These are phyloP conservation scores for Wickerhamiella azyma DNA, from an alignment of 805 yeast species.

Conservation along the genomic window DNA sequence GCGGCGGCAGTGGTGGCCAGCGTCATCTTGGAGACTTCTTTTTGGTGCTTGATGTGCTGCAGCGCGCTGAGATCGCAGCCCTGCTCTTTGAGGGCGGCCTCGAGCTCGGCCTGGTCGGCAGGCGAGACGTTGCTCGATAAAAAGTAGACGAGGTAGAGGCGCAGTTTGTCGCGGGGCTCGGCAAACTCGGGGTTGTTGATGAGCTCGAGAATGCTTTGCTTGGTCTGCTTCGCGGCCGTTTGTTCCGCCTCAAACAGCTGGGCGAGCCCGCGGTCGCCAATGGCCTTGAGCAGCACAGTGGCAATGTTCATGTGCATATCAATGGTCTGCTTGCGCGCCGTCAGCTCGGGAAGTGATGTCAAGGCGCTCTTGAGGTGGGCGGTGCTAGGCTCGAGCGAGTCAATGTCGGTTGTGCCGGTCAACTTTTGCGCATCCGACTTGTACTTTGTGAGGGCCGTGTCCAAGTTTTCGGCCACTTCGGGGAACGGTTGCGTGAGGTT, in stretches of 20 bases:
- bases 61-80: slow-evolving; percentile 52
- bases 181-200: slow-evolving; percentile 46
- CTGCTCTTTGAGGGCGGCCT: slow-evolving; percentile 42
- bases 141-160: slow-evolving; percentile 75
- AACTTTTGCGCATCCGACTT: slow-evolving; percentile 80
- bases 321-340: slow-evolving; percentile 72
- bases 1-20: slow-evolving; percentile 21
- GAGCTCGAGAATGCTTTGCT: slow-evolving; percentile 40
- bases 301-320: slow-evolving; percentile 97
- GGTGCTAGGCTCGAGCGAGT: slow-evolving; percentile 49
- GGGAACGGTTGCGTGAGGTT: slow-evolving; percentile 89
- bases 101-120: slow-evolving; percentile 47
- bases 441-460: slow-evolving; percentile 63
- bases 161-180: slow-evolving; percentile 53
- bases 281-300: slow-evolving; percentile 65
- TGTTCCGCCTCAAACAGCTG: slow-evolving; percentile 92
- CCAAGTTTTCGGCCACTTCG: slow-evolving; percentile 96
- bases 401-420: slow-evolving; percentile 51
- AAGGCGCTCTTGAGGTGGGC: slow-evolving; percentile 51
- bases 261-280: slow-evolving; percentile 79
- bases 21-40: slow-evolving; percentile 51
- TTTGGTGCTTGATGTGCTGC: slow-evolving; percentile 62
- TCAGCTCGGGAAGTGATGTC: slow-evolving; percentile 80
- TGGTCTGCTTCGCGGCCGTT: slow-evolving; percentile 37
- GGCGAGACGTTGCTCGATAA: slow-evolving; percentile 32